A percentile compares a stretch with the other conserved stretches of the same genome.
phyloP scores from a whole-genome alignment of 345 rosid genomes.

The Arabis hirsuta region DNA sequence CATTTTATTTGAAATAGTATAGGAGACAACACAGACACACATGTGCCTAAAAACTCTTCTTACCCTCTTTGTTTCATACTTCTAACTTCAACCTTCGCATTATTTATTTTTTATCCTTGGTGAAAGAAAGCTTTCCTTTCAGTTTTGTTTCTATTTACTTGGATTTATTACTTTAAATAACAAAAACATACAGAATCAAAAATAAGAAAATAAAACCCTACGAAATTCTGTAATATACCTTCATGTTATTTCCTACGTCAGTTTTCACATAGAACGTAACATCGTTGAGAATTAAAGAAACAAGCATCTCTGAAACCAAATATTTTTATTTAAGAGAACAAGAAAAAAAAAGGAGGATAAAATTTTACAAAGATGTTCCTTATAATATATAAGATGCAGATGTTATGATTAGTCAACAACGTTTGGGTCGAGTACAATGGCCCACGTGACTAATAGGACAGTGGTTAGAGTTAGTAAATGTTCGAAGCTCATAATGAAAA shows the following conservation, averaged over 20 bases:
- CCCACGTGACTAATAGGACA: constrained; percentile 34
- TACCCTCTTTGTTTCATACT: background rate
- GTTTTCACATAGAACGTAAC: constrained; percentile 4
- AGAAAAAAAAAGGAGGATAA: background rate
- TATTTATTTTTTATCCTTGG: background rate
- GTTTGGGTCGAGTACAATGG: constrained; percentile 24
- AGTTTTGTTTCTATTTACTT: background rate
- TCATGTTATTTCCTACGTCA: background rate
- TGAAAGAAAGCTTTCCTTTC: background rate
- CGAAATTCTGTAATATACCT: background rate
- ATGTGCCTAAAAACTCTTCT: background rate
- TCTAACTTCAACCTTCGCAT: background rate
- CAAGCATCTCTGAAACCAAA: background rate
- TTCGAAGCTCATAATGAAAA: constrained; percentile 25
- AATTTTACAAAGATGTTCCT: background rate
- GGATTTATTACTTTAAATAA: constrained; percentile 13
- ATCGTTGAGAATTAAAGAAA: background rate
- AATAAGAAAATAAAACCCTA: background rate
- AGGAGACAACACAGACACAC: constrained; percentile 10
- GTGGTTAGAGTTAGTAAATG: constrained; percentile 28
- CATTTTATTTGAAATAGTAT: background rate
- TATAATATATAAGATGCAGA: constrained; percentile 8
- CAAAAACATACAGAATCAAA: background rate
- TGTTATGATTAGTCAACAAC: constrained; percentile 38
- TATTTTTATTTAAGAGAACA: background rate